Percentiles rank a stretch among this genome's conserved stretches.
Evolutionary conservation across 1,284 basidiomycete species (phyloP).

Genomic region (Trametes pubescens): DNA sequence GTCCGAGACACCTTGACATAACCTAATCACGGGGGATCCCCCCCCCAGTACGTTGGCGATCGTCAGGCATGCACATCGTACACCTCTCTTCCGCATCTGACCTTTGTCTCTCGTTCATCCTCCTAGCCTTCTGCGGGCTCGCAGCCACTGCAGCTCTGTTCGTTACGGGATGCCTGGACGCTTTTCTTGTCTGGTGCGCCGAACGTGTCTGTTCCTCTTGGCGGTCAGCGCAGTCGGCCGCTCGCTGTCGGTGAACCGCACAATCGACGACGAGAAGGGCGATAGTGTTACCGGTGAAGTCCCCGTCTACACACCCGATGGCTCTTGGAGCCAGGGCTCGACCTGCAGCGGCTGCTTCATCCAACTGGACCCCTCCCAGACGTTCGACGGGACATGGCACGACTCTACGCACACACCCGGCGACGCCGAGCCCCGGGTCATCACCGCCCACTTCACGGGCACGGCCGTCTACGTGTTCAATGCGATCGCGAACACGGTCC

Average conservation of each 20-base stretch:
- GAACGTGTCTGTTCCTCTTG: constrained; percentile 10
- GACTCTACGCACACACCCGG: constrained; percentile 19
- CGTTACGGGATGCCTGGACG: neutral
- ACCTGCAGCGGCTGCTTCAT: neutral
- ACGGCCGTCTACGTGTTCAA: constrained; percentile 13
- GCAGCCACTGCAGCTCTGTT: neutral
- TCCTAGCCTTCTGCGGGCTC: neutral
- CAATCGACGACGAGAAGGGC: constrained; percentile 21
- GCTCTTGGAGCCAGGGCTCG: neutral
- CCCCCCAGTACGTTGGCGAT: neutral
- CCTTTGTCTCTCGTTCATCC: neutral
- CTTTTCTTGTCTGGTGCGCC: neutral
- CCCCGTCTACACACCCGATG: neutral
- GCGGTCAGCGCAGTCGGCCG: constrained; percentile 11
- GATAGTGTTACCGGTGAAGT: constrained; percentile 13
- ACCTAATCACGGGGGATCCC: neutral
- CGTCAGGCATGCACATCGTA: neutral
- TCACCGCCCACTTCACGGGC: constrained; percentile 19
- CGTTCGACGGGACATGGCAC: constrained; percentile 26
- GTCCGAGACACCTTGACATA: neutral
- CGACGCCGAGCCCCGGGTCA: neutral
- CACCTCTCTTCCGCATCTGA: neutral
- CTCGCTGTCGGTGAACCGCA: constrained; percentile 8
- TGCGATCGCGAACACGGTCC: neutral
- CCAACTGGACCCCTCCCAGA: neutral